These are phyloP conservation scores for Suillus placidus DNA, from an alignment of 768 basidiomycete species.

Conservation along the genomic window DNA sequence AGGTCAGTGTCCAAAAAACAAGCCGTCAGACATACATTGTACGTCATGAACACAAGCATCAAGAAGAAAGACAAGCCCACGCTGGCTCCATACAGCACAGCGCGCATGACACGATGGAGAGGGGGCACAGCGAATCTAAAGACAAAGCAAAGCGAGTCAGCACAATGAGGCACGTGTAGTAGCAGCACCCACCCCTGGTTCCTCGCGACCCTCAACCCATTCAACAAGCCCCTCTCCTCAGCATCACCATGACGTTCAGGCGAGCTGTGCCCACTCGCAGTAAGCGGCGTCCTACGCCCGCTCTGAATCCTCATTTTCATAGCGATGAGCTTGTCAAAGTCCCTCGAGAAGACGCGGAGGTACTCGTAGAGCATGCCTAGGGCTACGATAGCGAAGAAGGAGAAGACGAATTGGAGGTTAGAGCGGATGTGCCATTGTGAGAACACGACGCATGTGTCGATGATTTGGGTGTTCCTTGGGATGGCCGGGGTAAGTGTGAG, in stretches of 20 bases:
- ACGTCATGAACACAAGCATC: slow-evolving; percentile 97
- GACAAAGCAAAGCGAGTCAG: not conserved
- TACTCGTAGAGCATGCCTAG: slow-evolving; percentile 83
- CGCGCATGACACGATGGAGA: slow-evolving; percentile 56
- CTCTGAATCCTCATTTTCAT: slow-evolving; percentile 39
- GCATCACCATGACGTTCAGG: slow-evolving; percentile 35
- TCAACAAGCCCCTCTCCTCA: slow-evolving; percentile 61
- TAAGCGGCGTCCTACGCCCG: slow-evolving; percentile 50
- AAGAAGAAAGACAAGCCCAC: slow-evolving; percentile 86
- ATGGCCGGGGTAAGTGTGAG: not conserved
- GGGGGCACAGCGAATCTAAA: slow-evolving; percentile 54
- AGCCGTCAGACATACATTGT: slow-evolving; percentile 65
- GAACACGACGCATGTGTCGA: slow-evolving; percentile 84
- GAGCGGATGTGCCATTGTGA: slow-evolving; percentile 73
- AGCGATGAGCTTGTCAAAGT: slow-evolving; percentile 62
- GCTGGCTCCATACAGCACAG: slow-evolving; percentile 70
- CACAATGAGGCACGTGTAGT: not conserved
- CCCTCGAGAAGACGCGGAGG: slow-evolving; percentile 63
- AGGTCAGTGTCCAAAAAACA: slow-evolving; percentile 8
- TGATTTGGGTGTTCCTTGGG: slow-evolving; percentile 66
- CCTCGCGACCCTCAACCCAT: slow-evolving; percentile 44
- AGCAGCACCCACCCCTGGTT: slow-evolving; percentile 45
- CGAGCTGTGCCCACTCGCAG: slow-evolving; percentile 41
- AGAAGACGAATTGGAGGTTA: slow-evolving; percentile 57
- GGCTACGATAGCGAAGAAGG: slow-evolving; percentile 62